Evolutionary conservation across 192 early-diverging fungal species (phyloP), one percentile per base, ranked within the genome.

Genomic region (Backusella tuberculispora): DNA sequence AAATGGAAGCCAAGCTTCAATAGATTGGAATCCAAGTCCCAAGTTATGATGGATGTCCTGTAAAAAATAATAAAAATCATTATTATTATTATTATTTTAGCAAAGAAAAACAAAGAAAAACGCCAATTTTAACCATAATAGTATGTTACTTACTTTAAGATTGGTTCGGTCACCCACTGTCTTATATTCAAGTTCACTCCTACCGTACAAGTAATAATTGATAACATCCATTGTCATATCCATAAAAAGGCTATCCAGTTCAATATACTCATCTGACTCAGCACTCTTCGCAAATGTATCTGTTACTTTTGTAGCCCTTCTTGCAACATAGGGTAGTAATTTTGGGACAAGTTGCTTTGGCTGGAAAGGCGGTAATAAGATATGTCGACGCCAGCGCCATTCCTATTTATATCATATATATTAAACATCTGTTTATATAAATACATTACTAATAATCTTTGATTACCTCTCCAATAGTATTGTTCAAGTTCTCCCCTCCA

Each of bases 171-270:
- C 68, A 14, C 81, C 81, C 13, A 83, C 71, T 24, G 71, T 47
- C 37, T 48, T 46, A 50, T 71, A 78, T 5, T 79, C 65, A 14
- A 83, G 66, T 19, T 77, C 75, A 15, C 63, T 67, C 38, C 71
- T 63, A n/a, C 79, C 81, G 72, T 78, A 83, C 9, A 83, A 64
- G 76, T 79, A 83, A 69, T 70, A 76, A 34, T 78, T 78, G 17
- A 83, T 83, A 46, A 83, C 77, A 71, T 79, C 78, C 74, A 83
- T 76, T 7, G 81, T 83, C 47, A 83, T 43, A 48, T 79, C 72
- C 43, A 64, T 75, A 46, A 79, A 76, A 6, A 75, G 17, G 3
- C 60, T 68, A 60, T 83, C 81, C 1, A 83, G 34, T 46, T 83
- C 81, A 26, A 83, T 37, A 3, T 74, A 53, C 21, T 48, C 12